A percentile compares a stretch with the other conserved stretches of the same genome.
These are phyloP conservation scores for Linnemannia schmuckeri DNA, from an alignment of 192 early-diverging fungal species.

Conservation along the genomic window DNA sequence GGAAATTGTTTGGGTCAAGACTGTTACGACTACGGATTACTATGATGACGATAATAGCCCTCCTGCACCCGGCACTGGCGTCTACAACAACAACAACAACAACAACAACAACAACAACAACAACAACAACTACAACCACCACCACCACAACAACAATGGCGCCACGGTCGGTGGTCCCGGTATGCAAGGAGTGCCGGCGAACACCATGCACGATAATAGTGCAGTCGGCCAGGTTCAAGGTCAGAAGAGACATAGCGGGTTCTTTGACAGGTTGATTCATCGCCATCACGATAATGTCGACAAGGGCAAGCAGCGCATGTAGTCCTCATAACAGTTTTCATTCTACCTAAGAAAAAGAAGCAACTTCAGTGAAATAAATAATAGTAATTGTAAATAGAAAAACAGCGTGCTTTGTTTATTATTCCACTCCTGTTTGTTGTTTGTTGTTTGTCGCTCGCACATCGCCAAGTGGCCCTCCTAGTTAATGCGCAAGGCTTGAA, in stretches of 20 bases:
- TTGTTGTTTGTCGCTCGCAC: background rate
- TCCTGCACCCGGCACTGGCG: background rate
- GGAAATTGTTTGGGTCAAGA: slow-evolving; percentile 50
- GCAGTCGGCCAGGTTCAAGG: background rate
- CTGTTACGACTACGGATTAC: slow-evolving; percentile 24
- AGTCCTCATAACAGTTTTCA: background rate
- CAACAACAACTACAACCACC: background rate
- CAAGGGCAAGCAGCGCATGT: slow-evolving; percentile 41
- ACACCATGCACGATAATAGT: background rate
- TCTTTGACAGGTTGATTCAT: slow-evolving; percentile 15
- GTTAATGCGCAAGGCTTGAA: slow-evolving; percentile 26
- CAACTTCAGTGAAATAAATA: background rate
- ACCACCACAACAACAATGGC: background rate
- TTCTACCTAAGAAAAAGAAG: background rate
- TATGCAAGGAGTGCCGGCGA: background rate
- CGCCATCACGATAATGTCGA: slow-evolving; percentile 12
- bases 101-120: background rate
- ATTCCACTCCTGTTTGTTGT: background rate
- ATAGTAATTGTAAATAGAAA: background rate
- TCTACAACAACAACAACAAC: background rate
- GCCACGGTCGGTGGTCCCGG: background rate
- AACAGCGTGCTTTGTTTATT: background rate
- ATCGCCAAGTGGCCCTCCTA: background rate
- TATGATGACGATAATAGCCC: slow-evolving; percentile 8
- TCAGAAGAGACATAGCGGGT: background rate